Conservation (phyloP, 1,284 basidiomycete genomes). For the Vanrija pseudolonga region DNA sequence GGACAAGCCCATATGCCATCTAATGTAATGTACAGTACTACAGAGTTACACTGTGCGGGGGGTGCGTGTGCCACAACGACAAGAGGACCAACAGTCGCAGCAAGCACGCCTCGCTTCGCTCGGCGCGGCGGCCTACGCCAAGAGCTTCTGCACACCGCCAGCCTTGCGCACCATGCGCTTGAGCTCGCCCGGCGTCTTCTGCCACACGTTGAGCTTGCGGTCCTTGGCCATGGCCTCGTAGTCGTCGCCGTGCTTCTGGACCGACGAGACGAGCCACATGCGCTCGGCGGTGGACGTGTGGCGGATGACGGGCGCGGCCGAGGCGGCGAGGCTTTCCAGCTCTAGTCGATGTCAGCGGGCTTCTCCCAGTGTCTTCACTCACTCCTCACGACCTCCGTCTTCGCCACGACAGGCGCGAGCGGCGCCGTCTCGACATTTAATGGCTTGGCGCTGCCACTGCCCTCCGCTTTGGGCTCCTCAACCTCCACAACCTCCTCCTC, state of each 20-base stretch:
- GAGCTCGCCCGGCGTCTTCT: constrained; percentile 82
- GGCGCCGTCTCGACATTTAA: constrained; percentile 19
- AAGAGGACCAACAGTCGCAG: too few species aligned
- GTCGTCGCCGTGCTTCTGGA: constrained; percentile 69
- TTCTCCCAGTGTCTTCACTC: constrained; percentile 16
- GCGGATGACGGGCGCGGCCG: constrained; percentile 53
- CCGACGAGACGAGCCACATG: constrained; percentile 64
- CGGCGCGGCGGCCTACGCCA: background rate
- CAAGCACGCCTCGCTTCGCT: too few species aligned
- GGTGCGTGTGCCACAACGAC: too few species aligned
- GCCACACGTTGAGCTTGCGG: constrained; percentile 72
- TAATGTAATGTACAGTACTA: too few species aligned
- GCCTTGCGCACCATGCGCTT: constrained; percentile 48
- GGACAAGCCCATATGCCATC: too few species aligned
- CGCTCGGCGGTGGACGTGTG: constrained; percentile 68
- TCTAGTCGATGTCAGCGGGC: constrained; percentile 21
- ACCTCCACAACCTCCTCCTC: constrained; percentile 53
- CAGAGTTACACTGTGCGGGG: too few species aligned
- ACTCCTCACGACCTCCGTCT: constrained; percentile 50
- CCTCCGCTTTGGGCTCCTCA: constrained; percentile 38
- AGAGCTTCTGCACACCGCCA: constrained; percentile 26
- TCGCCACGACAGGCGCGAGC: constrained; percentile 41
- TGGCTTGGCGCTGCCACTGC: constrained; percentile 11
- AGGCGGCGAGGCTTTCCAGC: constrained; percentile 40
- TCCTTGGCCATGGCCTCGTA: constrained; percentile 74